A percentile compares a stretch with the other conserved stretches of the same genome.
Conservation (phyloP, 1,284 basidiomycete species). For the Apiotrichum mycotoxinovorans region DNA sequence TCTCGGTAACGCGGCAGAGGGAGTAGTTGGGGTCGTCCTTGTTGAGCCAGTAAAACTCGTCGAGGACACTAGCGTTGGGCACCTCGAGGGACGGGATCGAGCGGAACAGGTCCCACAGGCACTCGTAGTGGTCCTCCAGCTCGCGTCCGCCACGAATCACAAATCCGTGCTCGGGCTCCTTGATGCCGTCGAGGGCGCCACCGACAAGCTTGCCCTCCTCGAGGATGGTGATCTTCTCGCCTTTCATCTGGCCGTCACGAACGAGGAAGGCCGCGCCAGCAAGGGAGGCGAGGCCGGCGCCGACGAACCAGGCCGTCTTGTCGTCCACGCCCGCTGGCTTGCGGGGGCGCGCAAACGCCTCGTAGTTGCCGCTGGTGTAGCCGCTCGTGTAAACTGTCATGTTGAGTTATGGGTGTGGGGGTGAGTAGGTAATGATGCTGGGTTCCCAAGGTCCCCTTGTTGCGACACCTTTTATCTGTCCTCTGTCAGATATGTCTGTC, state of each 20-base stretch:
- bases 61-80: constrained; percentile 1
- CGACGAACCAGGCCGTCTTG: constrained; percentile 4
- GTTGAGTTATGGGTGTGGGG: too few relatives aligned
- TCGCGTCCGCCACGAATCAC: constrained; percentile 7
- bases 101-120: constrained; percentile 7
- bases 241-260: constrained; percentile 3
- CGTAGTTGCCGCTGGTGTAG: constrained; percentile 1
- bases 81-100: constrained; percentile 4
- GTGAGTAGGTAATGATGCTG: too few relatives aligned
- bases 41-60: constrained; percentile 9
- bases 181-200: constrained; percentile 3
- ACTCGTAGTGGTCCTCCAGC: constrained; percentile 11
- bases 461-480: too few relatives aligned
- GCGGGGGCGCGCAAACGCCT: constrained; percentile 5
- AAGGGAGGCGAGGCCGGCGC: not conserved
- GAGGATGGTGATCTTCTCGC: constrained; percentile 1
- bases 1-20: constrained; percentile 1
- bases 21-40: constrained; percentile 6
- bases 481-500: too few relatives aligned
- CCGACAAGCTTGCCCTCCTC: not conserved
- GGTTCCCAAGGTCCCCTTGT: too few relatives aligned
- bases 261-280: constrained; percentile 8
- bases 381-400: too few relatives aligned
- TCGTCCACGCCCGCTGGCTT: constrained; percentile 1
- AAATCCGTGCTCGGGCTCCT: not conserved